Evolutionary conservation across 768 basidiomycete genomes (phyloP), one percentile per base, ranked within the genome.

Genomic region (Tephrocybe sp.): DNA sequence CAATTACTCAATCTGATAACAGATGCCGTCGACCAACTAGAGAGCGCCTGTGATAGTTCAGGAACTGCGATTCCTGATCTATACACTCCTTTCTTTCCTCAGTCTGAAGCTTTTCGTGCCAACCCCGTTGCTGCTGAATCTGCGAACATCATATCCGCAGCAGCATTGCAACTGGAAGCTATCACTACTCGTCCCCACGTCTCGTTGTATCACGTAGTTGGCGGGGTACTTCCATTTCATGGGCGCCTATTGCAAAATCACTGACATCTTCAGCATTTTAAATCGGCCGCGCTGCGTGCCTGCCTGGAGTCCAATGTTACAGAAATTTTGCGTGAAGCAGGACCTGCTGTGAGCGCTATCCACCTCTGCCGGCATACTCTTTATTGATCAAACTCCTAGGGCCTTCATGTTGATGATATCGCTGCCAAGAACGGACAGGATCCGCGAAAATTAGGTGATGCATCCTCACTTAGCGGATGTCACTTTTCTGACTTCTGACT

Each of bases 301-400:
- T 37, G 36, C 16, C 36, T 37, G 3, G 36, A 37, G 21, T 37
- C 15, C n/a, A 31, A 32, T 18, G 43, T 44, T 19, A 31, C 43
- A 4, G 43, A 44, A 44, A 44, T 44, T 7, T 25, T 44, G 28
- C 28, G 43, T 1, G 43, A 44, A 13, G 78, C 7, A 24, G 61
- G 4, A 72, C 74, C 0, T 61, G 84, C 56, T 80, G 77, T 12
- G 5, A 12, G 36, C 21, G 8, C 5, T 11, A 19, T 4, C 11
- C 36, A 3, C 5, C 18, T 6, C n/a, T 37, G 4, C 36, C 34
- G 34, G 3, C 12, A 19, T 19, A 5, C 16, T 12, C 9, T 37
- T 3, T 7, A 12, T 37, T 4, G 16, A 74, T 37, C 18, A 37
- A 37, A 19, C 12, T 6, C 5, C 4, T 19, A 41, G 41, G 39